Conservation (phyloP, 2,329 filamentous ascomycete genomes). For the Onygenales sp. region DNA sequence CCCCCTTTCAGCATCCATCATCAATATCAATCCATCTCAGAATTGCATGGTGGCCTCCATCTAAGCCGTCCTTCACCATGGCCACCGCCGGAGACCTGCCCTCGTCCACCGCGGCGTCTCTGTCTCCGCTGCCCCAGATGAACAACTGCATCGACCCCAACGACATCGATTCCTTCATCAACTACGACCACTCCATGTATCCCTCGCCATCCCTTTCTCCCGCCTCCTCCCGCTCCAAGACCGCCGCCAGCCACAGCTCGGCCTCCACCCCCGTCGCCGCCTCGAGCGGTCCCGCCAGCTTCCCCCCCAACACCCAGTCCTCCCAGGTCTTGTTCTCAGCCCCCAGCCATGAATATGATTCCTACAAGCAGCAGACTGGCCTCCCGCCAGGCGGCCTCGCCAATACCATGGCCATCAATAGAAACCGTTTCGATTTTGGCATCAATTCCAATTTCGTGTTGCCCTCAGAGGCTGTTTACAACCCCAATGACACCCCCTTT, state of each 20-base stretch:
- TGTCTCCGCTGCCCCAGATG: constrained; percentile 18
- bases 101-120: constrained; percentile 16
- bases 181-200: constrained; percentile 36
- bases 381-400: constrained; percentile 76
- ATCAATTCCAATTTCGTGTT: constrained; percentile 49
- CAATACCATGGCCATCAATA: constrained; percentile 69
- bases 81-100: constrained; percentile 10
- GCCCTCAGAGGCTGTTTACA: constrained; percentile 42
- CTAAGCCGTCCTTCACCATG: constrained; percentile 5
- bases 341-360: constrained; percentile 89
- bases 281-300: constrained; percentile 22
- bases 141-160: constrained; percentile 29
- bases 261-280: constrained; percentile 14
- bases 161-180: constrained; percentile 39
- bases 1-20: neutral
- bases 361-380: constrained; percentile 92
- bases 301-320: constrained; percentile 25
- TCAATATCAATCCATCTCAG: neutral
- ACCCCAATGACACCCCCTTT: neutral
- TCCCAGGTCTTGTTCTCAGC: constrained; percentile 54
- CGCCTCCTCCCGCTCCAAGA: constrained; percentile 7
- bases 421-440: constrained; percentile 61
- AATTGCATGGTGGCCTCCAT: neutral
- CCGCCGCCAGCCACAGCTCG: neutral
- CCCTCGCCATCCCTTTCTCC: constrained; percentile 19